A percentile compares a stretch with the other conserved stretches of the same genome.
Evolutionary conservation across 2,329 filamentous ascomycete genomes (phyloP).

Genomic region (Cytospora piceicola): DNA sequence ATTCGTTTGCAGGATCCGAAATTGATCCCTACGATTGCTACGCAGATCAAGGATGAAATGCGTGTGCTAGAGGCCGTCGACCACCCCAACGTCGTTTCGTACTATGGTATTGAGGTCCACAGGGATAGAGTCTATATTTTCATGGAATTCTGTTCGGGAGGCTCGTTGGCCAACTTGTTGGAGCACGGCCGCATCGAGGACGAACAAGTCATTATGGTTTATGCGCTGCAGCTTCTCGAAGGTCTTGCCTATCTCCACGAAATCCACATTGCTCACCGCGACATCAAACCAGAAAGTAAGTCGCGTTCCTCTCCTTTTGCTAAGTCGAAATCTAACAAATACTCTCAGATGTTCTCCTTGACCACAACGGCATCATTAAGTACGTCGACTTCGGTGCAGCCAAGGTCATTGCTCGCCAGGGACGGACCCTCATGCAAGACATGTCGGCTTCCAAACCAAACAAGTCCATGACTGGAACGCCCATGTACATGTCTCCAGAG

Average conservation of each 20-base stretch:
- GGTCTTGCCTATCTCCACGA: conserved; percentile 93
- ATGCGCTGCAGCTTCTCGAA: conserved; percentile 90
- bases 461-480: conserved; percentile 94
- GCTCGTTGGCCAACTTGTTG: conserved; percentile 84
- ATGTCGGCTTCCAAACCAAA: conserved; percentile 68
- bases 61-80: conserved; percentile 92
- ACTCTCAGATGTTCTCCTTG: conserved; percentile 79
- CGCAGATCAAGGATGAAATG: conserved; percentile 97
- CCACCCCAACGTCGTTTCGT: conserved; percentile 96
- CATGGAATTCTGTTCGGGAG: conserved; percentile 98
- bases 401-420: conserved; percentile 93
- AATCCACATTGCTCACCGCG: conserved; percentile 88
- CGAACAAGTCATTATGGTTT: conserved; percentile 96
- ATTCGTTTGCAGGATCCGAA: conserved; percentile 97
- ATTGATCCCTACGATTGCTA: conserved; percentile 89
- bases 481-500: conserved; percentile 99
- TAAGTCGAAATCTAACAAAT: conserved; percentile 26
- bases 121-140: conserved; percentile 99
- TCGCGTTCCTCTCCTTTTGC: conserved; percentile 32
- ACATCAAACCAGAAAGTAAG: conserved; percentile 96
- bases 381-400: conserved; percentile 98
- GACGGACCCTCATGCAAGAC: conserved; percentile 77
- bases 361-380: conserved; percentile 98
- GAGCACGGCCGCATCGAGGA: conserved; percentile 98
- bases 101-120: conserved; percentile 97